A percentile compares a stretch with the other conserved stretches of the same genome.
Evolutionary conservation across 2,329 filamentous ascomycete genomes (phyloP).

Genomic region (Nigrospora osmanthi): DNA sequence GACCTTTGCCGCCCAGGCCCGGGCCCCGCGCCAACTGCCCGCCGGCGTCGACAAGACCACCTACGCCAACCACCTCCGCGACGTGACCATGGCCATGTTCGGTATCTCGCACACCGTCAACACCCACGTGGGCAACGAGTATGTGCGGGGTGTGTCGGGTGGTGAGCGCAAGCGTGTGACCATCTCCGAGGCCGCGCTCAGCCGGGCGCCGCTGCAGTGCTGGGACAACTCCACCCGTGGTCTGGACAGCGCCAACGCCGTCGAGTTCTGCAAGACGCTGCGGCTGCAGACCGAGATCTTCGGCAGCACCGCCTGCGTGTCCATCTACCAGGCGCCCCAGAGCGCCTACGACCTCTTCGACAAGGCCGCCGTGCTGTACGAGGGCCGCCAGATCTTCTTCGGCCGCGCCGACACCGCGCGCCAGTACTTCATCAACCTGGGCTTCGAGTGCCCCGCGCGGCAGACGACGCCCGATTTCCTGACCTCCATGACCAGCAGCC

Average conservation of each 20-base stretch:
- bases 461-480: conserved; percentile 64
- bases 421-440: conserved; percentile 57
- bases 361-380: conserved; percentile 47
- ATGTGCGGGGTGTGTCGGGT: conserved; percentile 63
- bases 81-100: conserved; percentile 66
- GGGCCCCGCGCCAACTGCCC: conserved; percentile 52
- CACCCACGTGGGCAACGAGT: conserved; percentile 68
- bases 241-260: conserved; percentile 63
- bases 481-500: conserved; percentile 56
- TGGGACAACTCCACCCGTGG: conserved; percentile 67
- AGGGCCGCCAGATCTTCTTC: conserved; percentile 54
- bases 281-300: conserved; percentile 30
- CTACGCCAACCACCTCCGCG: conserved; percentile 54
- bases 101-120: conserved; percentile 64
- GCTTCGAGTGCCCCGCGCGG: conserved; percentile 55
- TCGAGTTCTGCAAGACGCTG: conserved; percentile 64
- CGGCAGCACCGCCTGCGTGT: conserved; percentile 20
- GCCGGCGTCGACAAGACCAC: conserved; percentile 41
- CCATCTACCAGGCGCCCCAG: conserved; percentile 64
- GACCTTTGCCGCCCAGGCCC: conserved; percentile 64
- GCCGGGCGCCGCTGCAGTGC: conserved; percentile 47
- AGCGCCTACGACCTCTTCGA: conserved; percentile 54
- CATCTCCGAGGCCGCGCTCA: conserved; percentile 50
- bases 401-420: conserved; percentile 50
- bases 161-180: conserved; percentile 62